Base-by-base conservation (phyloP, 2,329 filamentous ascomycete genomes). In the Monascus ruber region DNA sequence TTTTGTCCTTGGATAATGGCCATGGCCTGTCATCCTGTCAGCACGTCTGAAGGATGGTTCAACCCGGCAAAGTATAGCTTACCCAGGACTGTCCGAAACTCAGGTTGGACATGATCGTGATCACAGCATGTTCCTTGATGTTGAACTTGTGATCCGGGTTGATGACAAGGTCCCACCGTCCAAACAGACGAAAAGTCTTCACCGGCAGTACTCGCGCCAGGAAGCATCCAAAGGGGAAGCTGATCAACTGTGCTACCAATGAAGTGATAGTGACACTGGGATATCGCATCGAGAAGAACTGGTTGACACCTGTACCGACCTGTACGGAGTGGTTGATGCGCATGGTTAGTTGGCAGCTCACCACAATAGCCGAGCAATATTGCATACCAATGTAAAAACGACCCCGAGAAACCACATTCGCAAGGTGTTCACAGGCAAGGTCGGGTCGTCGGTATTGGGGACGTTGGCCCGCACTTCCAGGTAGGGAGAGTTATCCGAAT, bases 61-160 rank as follows among this genome's bases (percentile, higher is more conserved):
- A 17, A 17, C 17, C 17, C 17, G 17, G 17, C 17, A 17, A 17
- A 17, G 17, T 17, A 17, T 17, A 17, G 17, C 17, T 17, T 3
- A 17, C 17, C 17, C 17, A 17, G 17, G 17, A 17, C 17, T 17
- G 17, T 17, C 66, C 66, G 42, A 71, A 70, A 4, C 64, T 66
- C 11, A 70, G 65, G 42, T 71, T 72, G 45, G 60, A 64, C 66
- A 70, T 69, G 38, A 70, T 67, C 31, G 66, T 65, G 29, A 69
- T 58, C 9, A 69, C 44, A 1, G 64, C 60, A 40, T 70, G 67
- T 36, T 70, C 67, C 43, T 70, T 70, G 50, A 68, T 63, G 44
- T 69, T 70, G 50, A 69, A 70, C 37, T 56, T 50, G 31, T 55
- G 55, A 39, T 68, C 65, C 0, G 64, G 66, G 42, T 70, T 70